Base-by-base conservation (phyloP, 306 rosid species). In the Vicia villosa region DNA sequence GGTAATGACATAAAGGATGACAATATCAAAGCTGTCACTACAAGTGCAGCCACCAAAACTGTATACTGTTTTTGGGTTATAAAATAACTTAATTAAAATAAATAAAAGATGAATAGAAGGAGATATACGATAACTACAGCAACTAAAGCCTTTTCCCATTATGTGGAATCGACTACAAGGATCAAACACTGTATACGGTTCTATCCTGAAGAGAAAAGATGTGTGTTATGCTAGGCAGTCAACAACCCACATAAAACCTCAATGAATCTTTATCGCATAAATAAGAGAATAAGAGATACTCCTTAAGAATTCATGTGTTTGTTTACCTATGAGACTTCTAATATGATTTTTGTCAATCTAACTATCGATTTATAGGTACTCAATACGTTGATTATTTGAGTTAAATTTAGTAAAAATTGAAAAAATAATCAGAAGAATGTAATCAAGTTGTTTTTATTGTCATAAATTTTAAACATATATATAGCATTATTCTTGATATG, bases 61-160 rank as follows among this genome's bases (percentile, higher is more conserved):
- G 22, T 20, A 52, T 4, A 15, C 28, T 12, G n/a, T 63, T 37
- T 62, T 65, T 52, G 5, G 46, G 16, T 28, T 20, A 50, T 43
- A 36, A 51, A 63, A 62, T 24, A 52, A 15, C 10, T 40, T 42
- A 20, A 55, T 40, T 41, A 16, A 52, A 30, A 50, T 63, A 74
- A 42, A 52, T 13, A 52, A 37, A 73, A 47, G 43, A 50, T 10
- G 61, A 49, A 62, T 47, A 20, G 14, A 36, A 43, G 13, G 56
- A 63, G 36, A 54, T 52, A 64, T 1, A 12, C 50, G 13, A 10
- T 36, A 63, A 22, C 20, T 40, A 63, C 34, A 63, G 13, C 34
- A 49, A 63, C 36, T n/a, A 40, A 63, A 63, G 51, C 68, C 36
- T 40, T 38, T 6, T 63, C 50, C 34, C 68, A 22, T 45, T 22